Percentiles rank a stretch among this genome's conserved stretches.
phyloP scores from a whole-genome alignment of 2,329 filamentous ascomycete genomes.

The Septoria petroselini region DNA sequence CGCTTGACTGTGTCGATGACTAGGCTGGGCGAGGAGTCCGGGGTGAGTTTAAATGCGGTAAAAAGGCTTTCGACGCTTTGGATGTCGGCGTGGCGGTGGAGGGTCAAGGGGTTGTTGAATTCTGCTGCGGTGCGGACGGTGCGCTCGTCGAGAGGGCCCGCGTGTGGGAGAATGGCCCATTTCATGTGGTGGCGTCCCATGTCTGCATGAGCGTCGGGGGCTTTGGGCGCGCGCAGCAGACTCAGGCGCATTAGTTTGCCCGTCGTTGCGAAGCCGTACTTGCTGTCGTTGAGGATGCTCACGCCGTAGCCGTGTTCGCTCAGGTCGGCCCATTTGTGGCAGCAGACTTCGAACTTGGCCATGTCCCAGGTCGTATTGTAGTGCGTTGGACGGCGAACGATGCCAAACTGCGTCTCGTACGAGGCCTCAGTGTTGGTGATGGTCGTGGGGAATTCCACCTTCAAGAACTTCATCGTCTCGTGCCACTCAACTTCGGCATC shows the following conservation, averaged over 20 bases:
- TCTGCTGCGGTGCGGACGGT: constrained; percentile 83
- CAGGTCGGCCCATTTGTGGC: constrained; percentile 89
- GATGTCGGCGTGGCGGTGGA: constrained; percentile 45
- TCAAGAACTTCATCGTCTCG: constrained; percentile 95
- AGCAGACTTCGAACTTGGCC: constrained; percentile 97
- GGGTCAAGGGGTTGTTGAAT: constrained; percentile 78
- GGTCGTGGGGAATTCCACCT: constrained; percentile 96
- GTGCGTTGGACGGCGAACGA: constrained; percentile 85
- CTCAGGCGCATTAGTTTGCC: constrained; percentile 88
- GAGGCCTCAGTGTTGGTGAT: constrained; percentile 86
- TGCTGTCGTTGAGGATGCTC: constrained; percentile 89
- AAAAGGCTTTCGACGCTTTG: constrained; percentile 35
- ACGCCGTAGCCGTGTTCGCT: constrained; percentile 87
- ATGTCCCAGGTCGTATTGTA: constrained; percentile 98
- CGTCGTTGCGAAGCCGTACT: constrained; percentile 89
- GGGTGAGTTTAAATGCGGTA: constrained; percentile 62
- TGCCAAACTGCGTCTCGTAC: constrained; percentile 92
- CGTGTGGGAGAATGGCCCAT: constrained; percentile 86
- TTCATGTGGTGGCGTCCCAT: constrained; percentile 81
- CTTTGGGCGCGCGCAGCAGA: constrained; percentile 82
- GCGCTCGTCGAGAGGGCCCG: constrained; percentile 64
- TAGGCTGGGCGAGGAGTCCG: constrained; percentile 44
- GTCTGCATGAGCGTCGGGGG: constrained; percentile 87
- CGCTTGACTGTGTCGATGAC: constrained; percentile 89
- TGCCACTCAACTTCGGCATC: constrained; percentile 91